Base-by-base conservation (phyloP, 2,329 filamentous ascomycete species). In the Cladosporium halotolerans region DNA sequence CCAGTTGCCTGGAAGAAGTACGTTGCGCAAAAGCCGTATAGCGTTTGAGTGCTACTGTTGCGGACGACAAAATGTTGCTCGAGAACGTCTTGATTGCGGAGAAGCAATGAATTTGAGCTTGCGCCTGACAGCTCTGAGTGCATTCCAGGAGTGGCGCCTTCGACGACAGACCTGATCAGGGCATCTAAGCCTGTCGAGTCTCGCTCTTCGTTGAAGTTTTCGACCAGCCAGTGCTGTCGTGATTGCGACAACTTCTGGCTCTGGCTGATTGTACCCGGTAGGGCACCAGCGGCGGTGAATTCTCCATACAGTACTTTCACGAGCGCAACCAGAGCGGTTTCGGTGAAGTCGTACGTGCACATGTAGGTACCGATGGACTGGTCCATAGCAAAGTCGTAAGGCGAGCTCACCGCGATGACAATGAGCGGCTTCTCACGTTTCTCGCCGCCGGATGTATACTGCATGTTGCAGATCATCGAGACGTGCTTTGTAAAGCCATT, bases 351-450 rank as follows among this genome's bases (percentile, higher is more conserved):
- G 68, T 95, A 96, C 0, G 91, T 96, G 74, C 92, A 96, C 39
- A 97, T 80, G 63, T 96, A 96, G 1, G 91, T 96, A 5, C 88
- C 88, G 39, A 97, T 92, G 1, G 84, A 84, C 59, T 86, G 86
- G 64, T 97, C 92, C 80, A 92, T 90, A 42, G 89, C 90, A 68
- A 97, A 97, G 68, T 97, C 92, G 69, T 96, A 97, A 0, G 92
- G 92, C 1, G 91, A 96, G 70, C 90, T 96, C 60, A 95, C 91
- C 1, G 92, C 88, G 7, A 96, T 86, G 3, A 96, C 92, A 19
- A 96, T 84, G 36, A 96, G 73, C 1, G 91, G 88, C 71, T 95
- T 96, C 68, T 93, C 79, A 9, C 75, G 72, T 54, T 73, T 88
- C 65, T 90, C 87, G 2, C 87, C 87, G 11, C 80, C 81, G 6